A percentile compares a stretch with the other conserved stretches of the same genome.
Conservation (phyloP, 73 alveolate species). For the Urostyla sp. region DNA sequence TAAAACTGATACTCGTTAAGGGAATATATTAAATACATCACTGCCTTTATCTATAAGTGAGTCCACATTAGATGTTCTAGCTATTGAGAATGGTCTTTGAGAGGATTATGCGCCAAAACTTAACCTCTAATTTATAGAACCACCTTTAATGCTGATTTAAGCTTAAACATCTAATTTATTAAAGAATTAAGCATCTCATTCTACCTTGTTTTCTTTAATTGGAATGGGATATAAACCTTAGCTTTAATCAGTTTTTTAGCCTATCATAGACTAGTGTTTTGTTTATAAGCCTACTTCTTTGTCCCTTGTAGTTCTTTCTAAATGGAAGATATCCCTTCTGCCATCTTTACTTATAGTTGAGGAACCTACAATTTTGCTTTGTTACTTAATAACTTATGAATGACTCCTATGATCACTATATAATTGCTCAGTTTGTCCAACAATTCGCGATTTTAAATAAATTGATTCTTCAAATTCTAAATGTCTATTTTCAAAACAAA, state of each 20-base stretch:
- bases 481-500: constrained; percentile 1
- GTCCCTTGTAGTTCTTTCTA: constrained; percentile 26
- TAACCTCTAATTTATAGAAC: no score
- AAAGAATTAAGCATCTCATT: neutral
- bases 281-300: neutral
- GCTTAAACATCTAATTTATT: neutral
- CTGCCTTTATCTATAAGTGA: neutral
- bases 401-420: neutral
- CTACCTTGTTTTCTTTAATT: neutral
- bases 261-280: constrained; percentile 5
- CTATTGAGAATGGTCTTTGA: constrained; percentile 1
- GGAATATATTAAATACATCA: neutral
- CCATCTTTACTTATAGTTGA: constrained; percentile 12
- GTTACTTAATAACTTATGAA: neutral
- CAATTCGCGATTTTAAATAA: constrained; percentile 31
- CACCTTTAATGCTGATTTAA: neutral
- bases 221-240: constrained; percentile 1
- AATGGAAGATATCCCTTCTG: constrained; percentile 17
- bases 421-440: constrained; percentile 35
- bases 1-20: constrained; percentile 13
- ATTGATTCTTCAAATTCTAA: constrained; percentile 49
- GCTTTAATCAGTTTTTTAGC: constrained; percentile 1
- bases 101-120: neutral
- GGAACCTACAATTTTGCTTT: constrained; percentile 25
- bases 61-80: constrained; percentile 38